Evolutionary conservation across 192 early-diverging fungal species (phyloP).

Genomic region (Coemansia sp.): DNA sequence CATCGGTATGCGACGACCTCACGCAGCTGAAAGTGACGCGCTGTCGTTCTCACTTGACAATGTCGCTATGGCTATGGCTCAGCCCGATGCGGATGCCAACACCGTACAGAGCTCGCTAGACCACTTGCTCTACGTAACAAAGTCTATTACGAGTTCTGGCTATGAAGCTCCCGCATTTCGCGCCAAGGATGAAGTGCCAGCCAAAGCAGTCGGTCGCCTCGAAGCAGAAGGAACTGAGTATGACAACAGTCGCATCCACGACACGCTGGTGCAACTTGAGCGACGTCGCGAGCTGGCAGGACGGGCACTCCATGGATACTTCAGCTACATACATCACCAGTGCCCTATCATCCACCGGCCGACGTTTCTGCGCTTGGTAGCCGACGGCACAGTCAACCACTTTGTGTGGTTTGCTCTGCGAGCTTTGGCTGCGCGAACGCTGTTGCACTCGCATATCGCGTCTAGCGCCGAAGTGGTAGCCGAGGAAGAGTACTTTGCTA

Average conservation of each 20-base stretch:
- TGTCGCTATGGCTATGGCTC: constrained; percentile 47
- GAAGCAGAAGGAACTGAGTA: background rate
- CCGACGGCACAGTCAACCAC: constrained; percentile 48
- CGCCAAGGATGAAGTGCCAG: background rate
- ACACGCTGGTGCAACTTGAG: constrained; percentile 40
- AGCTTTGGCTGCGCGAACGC: constrained; percentile 42
- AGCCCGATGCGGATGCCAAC: constrained; percentile 21
- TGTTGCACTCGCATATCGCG: constrained; percentile 32
- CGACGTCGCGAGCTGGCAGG: constrained; percentile 32
- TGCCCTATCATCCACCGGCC: constrained; percentile 56
- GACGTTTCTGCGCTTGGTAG: constrained; percentile 44
- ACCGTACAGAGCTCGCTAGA: constrained; percentile 41
- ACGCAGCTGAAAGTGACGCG: constrained; percentile 17
- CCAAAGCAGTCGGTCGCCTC: background rate
- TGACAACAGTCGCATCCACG: constrained; percentile 22
- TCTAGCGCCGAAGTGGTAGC: constrained; percentile 33
- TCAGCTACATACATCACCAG: constrained; percentile 56
- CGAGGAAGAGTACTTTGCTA: constrained; percentile 50
- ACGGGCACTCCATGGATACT: constrained; percentile 48
- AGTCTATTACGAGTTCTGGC: constrained; percentile 26
- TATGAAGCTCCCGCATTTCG: constrained; percentile 18
- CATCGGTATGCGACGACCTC: constrained; percentile 2
- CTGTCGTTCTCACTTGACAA: constrained; percentile 46
- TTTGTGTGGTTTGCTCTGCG: constrained; percentile 56
- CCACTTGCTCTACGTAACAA: constrained; percentile 42